Evolutionary conservation across 768 basidiomycete genomes (phyloP).

Genomic region (Tulasnella sp.): DNA sequence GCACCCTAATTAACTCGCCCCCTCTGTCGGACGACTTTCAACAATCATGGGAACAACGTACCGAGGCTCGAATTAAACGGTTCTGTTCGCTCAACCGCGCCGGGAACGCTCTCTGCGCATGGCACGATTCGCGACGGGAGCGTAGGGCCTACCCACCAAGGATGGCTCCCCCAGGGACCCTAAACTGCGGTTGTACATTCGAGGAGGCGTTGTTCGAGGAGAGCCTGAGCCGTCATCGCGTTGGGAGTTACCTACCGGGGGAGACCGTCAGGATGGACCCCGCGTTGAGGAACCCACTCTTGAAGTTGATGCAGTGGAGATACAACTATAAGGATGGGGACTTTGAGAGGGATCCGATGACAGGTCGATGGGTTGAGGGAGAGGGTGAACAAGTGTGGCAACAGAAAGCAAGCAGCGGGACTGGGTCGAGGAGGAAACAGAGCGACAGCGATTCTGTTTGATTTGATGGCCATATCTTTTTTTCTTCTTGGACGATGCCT

Average conservation of each 20-base stretch:
- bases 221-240: constrained; percentile 63
- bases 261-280: constrained; percentile 86
- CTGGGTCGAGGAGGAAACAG: constrained; percentile 9
- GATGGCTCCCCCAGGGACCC: constrained; percentile 62
- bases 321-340: constrained; percentile 79
- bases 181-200: constrained; percentile 80
- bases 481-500: too few relatives aligned
- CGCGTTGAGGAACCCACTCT: constrained; percentile 67
- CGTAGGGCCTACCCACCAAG: constrained; percentile 67
- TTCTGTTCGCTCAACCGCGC: constrained; percentile 79
- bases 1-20: not conserved
- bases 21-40: constrained; percentile 32
- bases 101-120: constrained; percentile 79
- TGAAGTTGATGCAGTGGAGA: constrained; percentile 57
- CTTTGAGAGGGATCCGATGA: constrained; percentile 59
- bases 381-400: constrained; percentile 40
- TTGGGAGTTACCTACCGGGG: constrained; percentile 75
- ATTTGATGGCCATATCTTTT: too few relatives aligned
- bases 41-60: constrained; percentile 59
- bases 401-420: constrained; percentile 8
- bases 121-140: constrained; percentile 83
- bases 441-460: constrained; percentile 1
- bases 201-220: constrained; percentile 84
- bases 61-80: constrained; percentile 55
- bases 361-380: constrained; percentile 56